phyloP scores from a whole-genome alignment of 2,329 filamentous ascomycete genomes.

The Calonectria ilicicola region DNA sequence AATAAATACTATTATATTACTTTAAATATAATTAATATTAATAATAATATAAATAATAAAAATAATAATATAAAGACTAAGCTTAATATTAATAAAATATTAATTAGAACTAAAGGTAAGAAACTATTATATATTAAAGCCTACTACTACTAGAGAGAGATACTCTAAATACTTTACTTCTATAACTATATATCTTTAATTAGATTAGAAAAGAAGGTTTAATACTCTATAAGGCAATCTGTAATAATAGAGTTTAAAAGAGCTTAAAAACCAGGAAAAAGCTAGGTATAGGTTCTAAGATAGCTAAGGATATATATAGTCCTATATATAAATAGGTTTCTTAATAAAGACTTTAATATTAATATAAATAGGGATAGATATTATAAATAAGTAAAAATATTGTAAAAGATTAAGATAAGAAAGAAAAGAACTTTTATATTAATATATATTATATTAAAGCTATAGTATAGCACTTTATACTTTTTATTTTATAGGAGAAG shows the following conservation, averaged over 20 bases:
- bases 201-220: background rate
- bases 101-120: background rate
- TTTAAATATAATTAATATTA: background rate
- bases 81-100: background rate
- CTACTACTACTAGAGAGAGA: background rate
- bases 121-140: conserved; percentile 9
- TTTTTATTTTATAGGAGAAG: background rate
- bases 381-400: background rate
- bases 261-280: background rate
- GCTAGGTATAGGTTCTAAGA: background rate
- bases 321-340: background rate
- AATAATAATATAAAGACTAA: background rate
- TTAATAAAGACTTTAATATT: background rate
- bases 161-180: background rate
- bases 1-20: too few relatives aligned
- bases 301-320: background rate
- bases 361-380: background rate
- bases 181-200: conserved; percentile 4
- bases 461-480: background rate
- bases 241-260: background rate
- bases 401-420: too few relatives aligned
- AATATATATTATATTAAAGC: too few relatives aligned
- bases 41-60: background rate
- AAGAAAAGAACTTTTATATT: too few relatives aligned
- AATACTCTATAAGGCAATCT: background rate